Evolutionary conservation across 441 rosid species (phyloP).

Genomic region (Gossypium schwendimanii): DNA sequence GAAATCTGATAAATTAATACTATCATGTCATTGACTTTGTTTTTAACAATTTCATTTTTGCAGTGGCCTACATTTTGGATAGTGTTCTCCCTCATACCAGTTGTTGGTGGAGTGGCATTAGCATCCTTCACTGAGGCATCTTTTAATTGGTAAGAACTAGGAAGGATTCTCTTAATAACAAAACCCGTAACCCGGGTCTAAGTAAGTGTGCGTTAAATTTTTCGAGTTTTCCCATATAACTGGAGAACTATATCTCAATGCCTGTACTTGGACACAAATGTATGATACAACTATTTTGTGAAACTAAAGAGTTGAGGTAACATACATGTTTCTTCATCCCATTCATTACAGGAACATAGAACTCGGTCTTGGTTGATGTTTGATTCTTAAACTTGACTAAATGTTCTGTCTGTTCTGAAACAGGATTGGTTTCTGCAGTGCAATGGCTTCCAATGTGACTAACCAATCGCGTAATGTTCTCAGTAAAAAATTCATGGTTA

Average conservation of each 20-base stretch:
- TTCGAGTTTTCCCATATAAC: no score
- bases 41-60: constrained; percentile 6
- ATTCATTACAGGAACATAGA: neutral
- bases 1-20: no score
- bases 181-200: no score
- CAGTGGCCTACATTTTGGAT: constrained; percentile 51
- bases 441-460: constrained; percentile 65
- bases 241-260: no score
- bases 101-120: constrained; percentile 55
- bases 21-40: neutral
- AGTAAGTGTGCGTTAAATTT: no score
- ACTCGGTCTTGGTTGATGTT: neutral
- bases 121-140: constrained; percentile 58
- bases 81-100: constrained; percentile 42
- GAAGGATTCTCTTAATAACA: neutral
- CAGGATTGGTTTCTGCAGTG: constrained; percentile 59
- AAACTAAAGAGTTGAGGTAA: neutral
- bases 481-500: constrained; percentile 49
- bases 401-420: constrained; percentile 6
- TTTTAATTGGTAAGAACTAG: constrained; percentile 43
- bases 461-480: constrained; percentile 65
- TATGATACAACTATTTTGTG: neutral
- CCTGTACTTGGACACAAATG: no score
- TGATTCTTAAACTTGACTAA: neutral
- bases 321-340: neutral